A percentile compares a stretch with the other conserved stretches of the same genome.
These are phyloP conservation scores for Termitomyces sp. DNA, from an alignment of 768 basidiomycete species.

Conservation along the genomic window DNA sequence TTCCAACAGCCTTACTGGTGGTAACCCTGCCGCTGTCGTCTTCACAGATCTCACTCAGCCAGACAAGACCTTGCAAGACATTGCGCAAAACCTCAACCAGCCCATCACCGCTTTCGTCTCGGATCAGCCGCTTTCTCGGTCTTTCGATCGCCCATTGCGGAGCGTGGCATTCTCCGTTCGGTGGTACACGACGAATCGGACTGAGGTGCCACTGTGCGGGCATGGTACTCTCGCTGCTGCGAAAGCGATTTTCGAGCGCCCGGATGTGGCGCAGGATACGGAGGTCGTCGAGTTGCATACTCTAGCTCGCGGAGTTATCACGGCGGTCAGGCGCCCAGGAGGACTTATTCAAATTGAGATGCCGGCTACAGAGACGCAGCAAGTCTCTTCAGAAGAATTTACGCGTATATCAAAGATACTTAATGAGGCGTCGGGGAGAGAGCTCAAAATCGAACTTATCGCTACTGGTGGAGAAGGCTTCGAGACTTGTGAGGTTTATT, in stretches of 20 bases:
- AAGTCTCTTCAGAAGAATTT: slow-evolving; percentile 24
- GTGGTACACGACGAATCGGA: slow-evolving; percentile 26
- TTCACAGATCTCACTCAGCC: slow-evolving; percentile 26
- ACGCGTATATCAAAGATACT: slow-evolving; percentile 24
- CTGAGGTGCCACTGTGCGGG: slow-evolving; percentile 33
- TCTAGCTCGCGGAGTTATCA: slow-evolving; percentile 17
- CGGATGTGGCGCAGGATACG: slow-evolving; percentile 20
- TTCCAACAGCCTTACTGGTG: slow-evolving; percentile 32
- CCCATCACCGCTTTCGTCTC: slow-evolving; percentile 21
- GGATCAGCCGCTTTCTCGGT: slow-evolving; percentile 1
- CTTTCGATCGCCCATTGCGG: not conserved
- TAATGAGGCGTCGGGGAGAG: slow-evolving; percentile 31
- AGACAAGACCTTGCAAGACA: slow-evolving; percentile 22
- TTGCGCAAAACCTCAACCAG: slow-evolving; percentile 40
- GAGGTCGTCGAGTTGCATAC: slow-evolving; percentile 30
- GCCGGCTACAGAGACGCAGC: slow-evolving; percentile 20
- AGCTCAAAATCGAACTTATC: slow-evolving; percentile 30
- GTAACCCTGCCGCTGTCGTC: slow-evolving; percentile 41
- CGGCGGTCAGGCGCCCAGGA: slow-evolving; percentile 22
- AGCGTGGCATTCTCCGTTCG: slow-evolving; percentile 29
- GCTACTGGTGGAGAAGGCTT: slow-evolving; percentile 29
- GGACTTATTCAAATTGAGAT: slow-evolving; percentile 34
- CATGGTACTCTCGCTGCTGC: slow-evolving; percentile 41
- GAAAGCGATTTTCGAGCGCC: slow-evolving; percentile 29
- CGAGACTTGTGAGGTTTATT: slow-evolving; percentile 21